phyloP scores from a whole-genome alignment of 306 rosid species.

The Quercus alba region DNA sequence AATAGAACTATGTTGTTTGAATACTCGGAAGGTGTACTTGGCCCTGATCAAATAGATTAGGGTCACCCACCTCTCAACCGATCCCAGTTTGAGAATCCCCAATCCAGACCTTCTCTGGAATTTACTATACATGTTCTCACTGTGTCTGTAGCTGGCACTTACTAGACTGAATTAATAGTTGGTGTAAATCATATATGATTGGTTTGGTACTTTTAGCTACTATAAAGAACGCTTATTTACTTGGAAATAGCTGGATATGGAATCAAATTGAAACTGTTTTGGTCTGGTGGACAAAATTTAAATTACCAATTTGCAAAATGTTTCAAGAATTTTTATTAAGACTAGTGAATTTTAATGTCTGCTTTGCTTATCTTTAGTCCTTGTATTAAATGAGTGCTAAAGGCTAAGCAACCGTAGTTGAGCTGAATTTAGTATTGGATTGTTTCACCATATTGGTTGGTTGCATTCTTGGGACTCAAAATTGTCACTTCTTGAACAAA shows the following conservation, averaged over 20 bases:
- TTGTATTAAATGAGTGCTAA: no score
- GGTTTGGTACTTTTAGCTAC: background rate
- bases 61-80: background rate
- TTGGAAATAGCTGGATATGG: background rate
- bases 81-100: background rate
- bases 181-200: background rate
- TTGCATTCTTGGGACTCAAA: background rate
- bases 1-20: background rate
- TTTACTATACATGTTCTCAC: background rate
- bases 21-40: background rate
- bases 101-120: background rate
- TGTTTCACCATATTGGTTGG: background rate
- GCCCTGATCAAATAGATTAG: background rate
- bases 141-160: background rate
- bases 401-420: no score
- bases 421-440: background rate
- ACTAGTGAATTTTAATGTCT: no score
- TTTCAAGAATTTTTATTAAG: background rate
- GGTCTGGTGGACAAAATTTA: background rate
- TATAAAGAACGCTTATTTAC: background rate
- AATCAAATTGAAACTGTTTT: background rate
- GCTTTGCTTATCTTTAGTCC: no score
- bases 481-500: background rate
- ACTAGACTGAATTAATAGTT: background rate
- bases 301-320: background rate